A percentile compares a stretch with the other conserved stretches of the same genome.
Evolutionary conservation across 192 early-diverging fungal genomes (phyloP).

Genomic region (Allomyces arbusculus): DNA sequence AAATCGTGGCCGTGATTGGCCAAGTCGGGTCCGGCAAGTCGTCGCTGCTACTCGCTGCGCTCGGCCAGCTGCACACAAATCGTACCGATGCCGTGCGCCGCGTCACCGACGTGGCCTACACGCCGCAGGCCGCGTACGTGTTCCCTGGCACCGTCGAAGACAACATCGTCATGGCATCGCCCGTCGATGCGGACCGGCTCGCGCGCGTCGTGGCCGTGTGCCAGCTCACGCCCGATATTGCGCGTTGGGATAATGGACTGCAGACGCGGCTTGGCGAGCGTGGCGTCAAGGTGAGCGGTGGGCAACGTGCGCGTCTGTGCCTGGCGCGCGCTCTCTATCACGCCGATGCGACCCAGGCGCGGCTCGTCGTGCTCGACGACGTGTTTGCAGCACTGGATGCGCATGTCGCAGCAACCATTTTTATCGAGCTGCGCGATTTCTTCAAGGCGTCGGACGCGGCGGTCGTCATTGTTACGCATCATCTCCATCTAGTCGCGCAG

Average conservation of each 20-base stretch:
- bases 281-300: neutral
- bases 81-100: slow-evolving; percentile 41
- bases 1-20: slow-evolving; percentile 62
- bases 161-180: slow-evolving; percentile 50
- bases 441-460: neutral
- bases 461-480: neutral
- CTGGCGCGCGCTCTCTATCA: neutral
- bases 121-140: slow-evolving; percentile 33
- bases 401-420: neutral
- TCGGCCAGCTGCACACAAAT: slow-evolving; percentile 53
- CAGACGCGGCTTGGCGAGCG: neutral
- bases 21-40: slow-evolving; percentile 70
- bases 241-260: slow-evolving; percentile 19
- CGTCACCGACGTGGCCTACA: slow-evolving; percentile 51
- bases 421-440: neutral
- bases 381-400: neutral
- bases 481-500: neutral
- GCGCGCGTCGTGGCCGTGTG: slow-evolving; percentile 31
- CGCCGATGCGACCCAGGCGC: neutral
- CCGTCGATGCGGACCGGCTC: slow-evolving; percentile 28
- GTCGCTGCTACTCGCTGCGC: slow-evolving; percentile 54
- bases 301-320: neutral
- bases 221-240: slow-evolving; percentile 29
- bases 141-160: slow-evolving; percentile 52
- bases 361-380: neutral